Base-by-base conservation (phyloP, 192 early-diverging fungal genomes). In the Dissophora globulifera region DNA sequence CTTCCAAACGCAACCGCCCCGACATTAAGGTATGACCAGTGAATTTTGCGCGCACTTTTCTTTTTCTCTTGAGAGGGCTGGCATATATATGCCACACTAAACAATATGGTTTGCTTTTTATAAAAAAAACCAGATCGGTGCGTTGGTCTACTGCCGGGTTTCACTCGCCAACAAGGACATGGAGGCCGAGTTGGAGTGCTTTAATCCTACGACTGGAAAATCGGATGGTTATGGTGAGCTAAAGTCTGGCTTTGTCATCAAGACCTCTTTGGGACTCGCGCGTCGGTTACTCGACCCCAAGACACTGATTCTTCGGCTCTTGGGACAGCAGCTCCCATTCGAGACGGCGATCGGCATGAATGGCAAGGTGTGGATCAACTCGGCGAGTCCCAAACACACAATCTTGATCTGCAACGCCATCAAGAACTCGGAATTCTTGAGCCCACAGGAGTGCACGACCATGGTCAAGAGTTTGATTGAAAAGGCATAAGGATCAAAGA, bases 111-210 rank as follows among this genome's bases (percentile, higher is more conserved):
- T 22, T 9, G 22, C 2, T 22, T 19, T 48, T 48, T 20, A 20
- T 48, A n/a, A n/a, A n/a, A n/a, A n/a, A n/a, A n/a, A n/a, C n/a
- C 46, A 91, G 78, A 71, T 92, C 15, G 94, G 93, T 12, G 70
- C 88, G 19, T 69, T 94, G 10, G 86, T 99, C 3, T 99, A 95
- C 64, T 94, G 87, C 16, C 86, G 94, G 29, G 86, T 99, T 4
- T 68, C 84, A 9, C 75, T 95, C 32, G 96, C 98, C 27, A 93
- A 97, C 82, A 91, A 88, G 62, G 94, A 98, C 79, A 97, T 99
- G 95, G 96, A 99, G 41, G 93, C 98, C 11, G 98, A 99, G 63
- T 69, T 99, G 16, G 93, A 96, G 61, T 99, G 98, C 81, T 72
- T 90, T 43, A 94, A 95, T 66, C 89, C 91, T 11, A 76, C 87